These are phyloP conservation scores for Trifolium repens DNA, from an alignment of 306 rosid species.

Conservation along the genomic window DNA sequence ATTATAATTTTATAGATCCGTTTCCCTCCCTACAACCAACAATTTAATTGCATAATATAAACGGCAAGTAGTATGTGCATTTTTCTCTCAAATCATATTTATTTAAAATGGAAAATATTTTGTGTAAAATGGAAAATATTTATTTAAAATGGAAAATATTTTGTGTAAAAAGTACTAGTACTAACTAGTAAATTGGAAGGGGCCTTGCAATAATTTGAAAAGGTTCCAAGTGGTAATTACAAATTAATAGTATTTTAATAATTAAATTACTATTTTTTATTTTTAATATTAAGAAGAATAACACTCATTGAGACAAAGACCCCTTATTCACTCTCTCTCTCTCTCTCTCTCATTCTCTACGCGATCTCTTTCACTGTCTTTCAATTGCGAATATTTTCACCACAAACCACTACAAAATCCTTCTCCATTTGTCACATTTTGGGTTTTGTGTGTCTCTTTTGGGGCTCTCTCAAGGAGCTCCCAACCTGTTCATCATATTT, in stretches of 20 bases:
- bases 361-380: constrained; percentile 68
- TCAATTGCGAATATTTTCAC: constrained; percentile 53
- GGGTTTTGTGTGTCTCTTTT: constrained; percentile 45
- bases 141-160: no score
- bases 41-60: no score
- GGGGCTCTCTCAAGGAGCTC: constrained; percentile 39
- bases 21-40: no score
- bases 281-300: constrained; percentile 44
- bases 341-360: constrained; percentile 46
- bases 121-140: no score
- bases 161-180: no score
- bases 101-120: no score
- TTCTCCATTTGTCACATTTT: constrained; percentile 52
- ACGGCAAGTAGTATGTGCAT: no score
- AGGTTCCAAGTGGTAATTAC: constrained; percentile 14
- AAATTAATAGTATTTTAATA: constrained; percentile 40
- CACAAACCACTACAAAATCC: constrained; percentile 52
- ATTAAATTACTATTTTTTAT: constrained; percentile 30
- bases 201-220: constrained; percentile 31
- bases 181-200: not conserved
- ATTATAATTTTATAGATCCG: no score
- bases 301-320: constrained; percentile 49
- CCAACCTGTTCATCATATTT: constrained; percentile 41
- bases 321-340: constrained; percentile 39
- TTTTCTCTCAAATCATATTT: no score